Conservation (phyloP, 1,139 yeast species). For the Kazachstania sp. region DNA sequence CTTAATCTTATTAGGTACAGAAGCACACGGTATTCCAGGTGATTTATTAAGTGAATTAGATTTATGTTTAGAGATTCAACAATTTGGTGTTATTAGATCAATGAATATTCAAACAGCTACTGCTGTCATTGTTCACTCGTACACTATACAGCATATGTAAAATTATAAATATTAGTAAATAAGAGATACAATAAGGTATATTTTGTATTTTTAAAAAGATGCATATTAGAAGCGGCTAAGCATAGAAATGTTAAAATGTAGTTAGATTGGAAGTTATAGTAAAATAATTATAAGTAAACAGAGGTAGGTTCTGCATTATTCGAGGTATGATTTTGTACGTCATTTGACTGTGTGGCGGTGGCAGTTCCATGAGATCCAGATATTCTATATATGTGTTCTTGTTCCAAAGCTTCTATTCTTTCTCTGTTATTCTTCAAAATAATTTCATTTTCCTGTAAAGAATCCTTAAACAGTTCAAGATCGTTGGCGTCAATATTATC, state of each 20-base stretch:
- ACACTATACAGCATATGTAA: slow-evolving; percentile 59
- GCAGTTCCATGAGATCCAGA: background rate
- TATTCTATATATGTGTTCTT: slow-evolving; percentile 25
- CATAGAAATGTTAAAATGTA: background rate
- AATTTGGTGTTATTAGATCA: slow-evolving; percentile 82
- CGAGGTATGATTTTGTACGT: background rate
- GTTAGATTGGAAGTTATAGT: background rate
- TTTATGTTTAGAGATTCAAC: slow-evolving; percentile 83
- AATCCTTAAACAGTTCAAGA: slow-evolving; percentile 30
- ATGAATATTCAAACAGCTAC: slow-evolving; percentile 97
- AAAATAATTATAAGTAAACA: background rate
- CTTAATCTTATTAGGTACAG: slow-evolving; percentile 71
- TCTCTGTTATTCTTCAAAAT: slow-evolving; percentile 32
- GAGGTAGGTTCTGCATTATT: background rate
- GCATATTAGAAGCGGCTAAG: background rate
- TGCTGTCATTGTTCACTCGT: slow-evolving; percentile 87
- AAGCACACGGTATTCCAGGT: slow-evolving; percentile 89
- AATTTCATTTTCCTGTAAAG: slow-evolving; percentile 31
- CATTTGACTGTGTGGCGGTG: background rate
- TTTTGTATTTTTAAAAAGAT: background rate
- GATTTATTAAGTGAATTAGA: slow-evolving; percentile 74
- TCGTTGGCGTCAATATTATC: slow-evolving; percentile 26
- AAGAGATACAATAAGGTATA: background rate
- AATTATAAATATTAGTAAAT: background rate
- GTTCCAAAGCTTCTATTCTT: slow-evolving; percentile 30